Conservation (phyloP, 768 basidiomycete species). For the Agrocybe chaxingu region DNA sequence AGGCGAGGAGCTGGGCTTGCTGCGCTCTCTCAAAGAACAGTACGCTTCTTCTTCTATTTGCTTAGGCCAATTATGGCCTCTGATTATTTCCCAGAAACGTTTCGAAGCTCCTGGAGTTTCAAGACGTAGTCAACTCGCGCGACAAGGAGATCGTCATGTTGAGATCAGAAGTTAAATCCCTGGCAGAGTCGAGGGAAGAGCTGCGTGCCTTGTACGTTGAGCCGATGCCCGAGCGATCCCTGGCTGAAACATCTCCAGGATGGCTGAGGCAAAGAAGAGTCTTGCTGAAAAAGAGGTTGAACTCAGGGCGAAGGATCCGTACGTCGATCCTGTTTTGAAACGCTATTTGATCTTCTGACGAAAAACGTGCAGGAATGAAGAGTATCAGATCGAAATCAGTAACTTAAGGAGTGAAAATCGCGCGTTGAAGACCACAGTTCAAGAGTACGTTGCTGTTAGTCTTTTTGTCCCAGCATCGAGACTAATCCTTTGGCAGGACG, state of each 20-base stretch:
- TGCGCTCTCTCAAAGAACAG: constrained; percentile 20
- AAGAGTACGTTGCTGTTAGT: constrained; percentile 2
- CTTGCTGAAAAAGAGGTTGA: constrained; percentile 18
- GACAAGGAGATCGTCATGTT: constrained; percentile 22
- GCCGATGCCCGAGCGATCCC: neutral
- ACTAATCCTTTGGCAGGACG: neutral
- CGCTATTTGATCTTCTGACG: neutral
- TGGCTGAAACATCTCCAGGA: constrained; percentile 8
- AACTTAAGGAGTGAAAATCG: constrained; percentile 3
- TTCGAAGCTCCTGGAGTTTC: constrained; percentile 17
- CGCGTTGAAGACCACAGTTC: constrained; percentile 2
- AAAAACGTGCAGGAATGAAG: neutral
- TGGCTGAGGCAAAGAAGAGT: constrained; percentile 21
- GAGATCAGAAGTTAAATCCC: constrained; percentile 17
- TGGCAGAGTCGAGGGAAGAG: constrained; percentile 25
- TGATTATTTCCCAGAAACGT: constrained; percentile 12
- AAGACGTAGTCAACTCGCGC: constrained; percentile 20
- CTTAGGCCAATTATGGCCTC: neutral
- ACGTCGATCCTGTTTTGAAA: neutral
- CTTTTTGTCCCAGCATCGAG: neutral
- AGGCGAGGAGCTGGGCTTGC: constrained; percentile 9
- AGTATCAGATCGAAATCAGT: neutral
- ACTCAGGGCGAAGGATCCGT: constrained; percentile 13
- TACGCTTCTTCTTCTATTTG: constrained; percentile 1
- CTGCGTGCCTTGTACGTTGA: constrained; percentile 20